Conservation (phyloP, 176 grass and related monocot species). For the Aegilops speltoides region DNA sequence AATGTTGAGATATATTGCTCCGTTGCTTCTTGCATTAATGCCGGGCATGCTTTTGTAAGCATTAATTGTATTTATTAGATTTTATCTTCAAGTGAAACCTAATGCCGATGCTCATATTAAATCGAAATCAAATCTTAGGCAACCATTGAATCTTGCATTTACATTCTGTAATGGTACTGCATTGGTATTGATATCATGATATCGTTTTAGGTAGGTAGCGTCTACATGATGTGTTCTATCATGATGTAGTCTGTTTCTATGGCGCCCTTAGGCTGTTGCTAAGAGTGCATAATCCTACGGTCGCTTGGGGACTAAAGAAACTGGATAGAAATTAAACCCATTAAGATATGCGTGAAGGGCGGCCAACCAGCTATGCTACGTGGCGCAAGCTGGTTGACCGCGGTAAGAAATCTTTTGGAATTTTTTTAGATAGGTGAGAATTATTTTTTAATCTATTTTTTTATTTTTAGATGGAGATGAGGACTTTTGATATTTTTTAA, state of each 20-base stretch:
- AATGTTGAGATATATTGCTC: neutral
- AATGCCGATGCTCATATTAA: too few species aligned
- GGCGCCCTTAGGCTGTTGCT: too few species aligned
- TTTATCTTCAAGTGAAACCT: neutral
- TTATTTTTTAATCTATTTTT: too few species aligned
- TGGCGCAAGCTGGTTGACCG: too few species aligned
- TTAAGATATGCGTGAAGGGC: too few species aligned
- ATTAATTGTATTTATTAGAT: neutral
- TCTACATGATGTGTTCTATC: neutral
- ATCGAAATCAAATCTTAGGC: neutral
- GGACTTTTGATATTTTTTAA: too few species aligned
- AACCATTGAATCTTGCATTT: neutral
- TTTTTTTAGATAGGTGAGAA: too few species aligned
- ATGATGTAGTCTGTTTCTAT: neutral
- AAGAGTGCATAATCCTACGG: too few species aligned
- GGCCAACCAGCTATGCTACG: too few species aligned
- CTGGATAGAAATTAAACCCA: neutral
- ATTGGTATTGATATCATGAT: neutral
- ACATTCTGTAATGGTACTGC: neutral
- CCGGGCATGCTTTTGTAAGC: neutral
- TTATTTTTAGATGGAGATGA: too few species aligned
- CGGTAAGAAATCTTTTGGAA: too few species aligned
- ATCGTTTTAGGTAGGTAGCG: neutral
- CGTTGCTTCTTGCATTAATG: neutral
- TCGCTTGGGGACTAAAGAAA: neutral